Evolutionary conservation across 75 land plant species (phyloP).

Genomic region (Larix kaempferi): DNA sequence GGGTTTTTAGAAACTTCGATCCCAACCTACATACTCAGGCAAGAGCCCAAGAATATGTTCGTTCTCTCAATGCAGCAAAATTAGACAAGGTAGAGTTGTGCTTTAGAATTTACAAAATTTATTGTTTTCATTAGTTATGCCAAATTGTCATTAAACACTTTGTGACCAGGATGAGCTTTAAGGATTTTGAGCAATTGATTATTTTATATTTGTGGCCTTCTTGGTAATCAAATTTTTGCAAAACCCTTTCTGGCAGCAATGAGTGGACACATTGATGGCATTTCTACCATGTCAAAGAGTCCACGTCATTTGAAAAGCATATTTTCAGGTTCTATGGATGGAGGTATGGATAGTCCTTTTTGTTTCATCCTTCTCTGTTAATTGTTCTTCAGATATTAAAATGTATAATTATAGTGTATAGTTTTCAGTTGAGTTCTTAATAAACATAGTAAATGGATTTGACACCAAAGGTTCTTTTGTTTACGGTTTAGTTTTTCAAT

Average conservation of each 20-base stretch:
- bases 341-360: conserved; percentile 45
- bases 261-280: conserved; percentile 84
- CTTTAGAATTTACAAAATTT: background rate
- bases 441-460: background rate
- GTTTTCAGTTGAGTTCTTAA: background rate
- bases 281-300: conserved; percentile 92
- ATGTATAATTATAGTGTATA: background rate
- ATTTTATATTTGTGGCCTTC: background rate
- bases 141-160: background rate
- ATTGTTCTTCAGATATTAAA: background rate
- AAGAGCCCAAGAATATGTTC: conserved; percentile 74
- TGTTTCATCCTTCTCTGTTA: background rate
- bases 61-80: conserved; percentile 92
- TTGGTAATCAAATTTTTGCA: conserved; percentile 66
- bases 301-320: conserved; percentile 76
- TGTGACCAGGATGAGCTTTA: background rate
- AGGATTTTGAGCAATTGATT: background rate
- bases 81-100: conserved; percentile 66
- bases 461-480: background rate
- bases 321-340: conserved; percentile 96
- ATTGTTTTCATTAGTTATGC: background rate
- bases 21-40: conserved; percentile 79
- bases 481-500: background rate
- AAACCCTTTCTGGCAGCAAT: conserved; percentile 88
- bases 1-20: conserved; percentile 74